phyloP scores from a whole-genome alignment of 2,329 filamentous ascomycete species.

The Aspergillus caelatus region DNA sequence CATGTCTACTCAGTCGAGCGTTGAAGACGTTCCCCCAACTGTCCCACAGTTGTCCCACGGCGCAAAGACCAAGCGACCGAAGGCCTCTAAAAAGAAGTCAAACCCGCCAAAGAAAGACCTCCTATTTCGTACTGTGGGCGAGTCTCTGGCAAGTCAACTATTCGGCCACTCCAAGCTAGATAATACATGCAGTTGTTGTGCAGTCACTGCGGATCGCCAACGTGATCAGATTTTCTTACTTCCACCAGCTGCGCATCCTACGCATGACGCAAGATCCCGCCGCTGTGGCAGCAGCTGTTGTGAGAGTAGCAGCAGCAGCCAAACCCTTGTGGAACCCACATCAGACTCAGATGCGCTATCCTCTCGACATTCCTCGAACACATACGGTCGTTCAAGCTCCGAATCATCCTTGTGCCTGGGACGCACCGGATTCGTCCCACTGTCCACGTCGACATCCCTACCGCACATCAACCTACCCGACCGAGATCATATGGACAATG shows the following conservation, averaged over 20 bases:
- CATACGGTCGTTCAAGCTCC: not conserved
- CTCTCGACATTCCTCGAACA: not conserved
- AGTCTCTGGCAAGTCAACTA: not conserved
- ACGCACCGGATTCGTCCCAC: not conserved
- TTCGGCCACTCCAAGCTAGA: not conserved
- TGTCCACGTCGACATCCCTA: not conserved
- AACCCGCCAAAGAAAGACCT: not conserved
- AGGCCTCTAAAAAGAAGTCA: not conserved
- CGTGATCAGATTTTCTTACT: not conserved
- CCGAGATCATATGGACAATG: not conserved
- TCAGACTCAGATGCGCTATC: not conserved
- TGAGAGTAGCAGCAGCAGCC: slow-evolving; percentile 10
- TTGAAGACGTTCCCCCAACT: not conserved
- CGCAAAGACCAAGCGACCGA: not conserved
- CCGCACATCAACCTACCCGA: not conserved
- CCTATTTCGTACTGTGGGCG: slow-evolving; percentile 1
- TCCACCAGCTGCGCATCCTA: not conserved
- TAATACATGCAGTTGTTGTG: not conserved
- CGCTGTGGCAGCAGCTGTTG: not conserved
- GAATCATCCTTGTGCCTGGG: not conserved
- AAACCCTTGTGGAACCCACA: slow-evolving; percentile 2
- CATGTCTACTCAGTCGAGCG: not conserved
- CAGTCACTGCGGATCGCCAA: not conserved
- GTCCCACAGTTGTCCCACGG: not conserved
- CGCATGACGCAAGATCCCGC: not conserved